phyloP scores from a whole-genome alignment of 2,329 filamentous ascomycete genomes.

The Penicillium brasilianum region DNA sequence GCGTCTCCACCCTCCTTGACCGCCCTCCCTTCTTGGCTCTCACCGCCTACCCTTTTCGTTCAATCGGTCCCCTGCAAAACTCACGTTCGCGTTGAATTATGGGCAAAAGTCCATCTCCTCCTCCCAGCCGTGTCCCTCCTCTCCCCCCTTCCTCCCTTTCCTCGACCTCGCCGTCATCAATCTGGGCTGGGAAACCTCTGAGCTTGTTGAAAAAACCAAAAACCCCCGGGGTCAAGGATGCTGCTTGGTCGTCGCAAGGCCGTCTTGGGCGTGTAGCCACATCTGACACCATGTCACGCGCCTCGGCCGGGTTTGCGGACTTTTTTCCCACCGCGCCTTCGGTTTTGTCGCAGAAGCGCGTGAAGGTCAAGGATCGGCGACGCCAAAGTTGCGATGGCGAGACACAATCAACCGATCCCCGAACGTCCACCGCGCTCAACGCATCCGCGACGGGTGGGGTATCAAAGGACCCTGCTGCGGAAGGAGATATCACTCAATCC shows the following conservation, averaged over 20 bases:
- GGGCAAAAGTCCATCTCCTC: background rate
- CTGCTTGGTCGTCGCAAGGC: slow-evolving; percentile 43
- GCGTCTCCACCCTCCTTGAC: slow-evolving; percentile 8
- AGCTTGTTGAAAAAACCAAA: slow-evolving; percentile 30
- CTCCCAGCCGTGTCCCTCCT: slow-evolving; percentile 3
- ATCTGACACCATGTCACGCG: slow-evolving; percentile 76
- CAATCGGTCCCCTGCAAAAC: slow-evolving; percentile 23
- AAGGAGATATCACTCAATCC: slow-evolving; percentile 24
- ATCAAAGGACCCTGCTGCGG: slow-evolving; percentile 18
- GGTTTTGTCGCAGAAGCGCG: slow-evolving; percentile 58
- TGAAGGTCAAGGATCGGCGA: slow-evolving; percentile 62
- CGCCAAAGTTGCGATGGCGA: slow-evolving; percentile 50
- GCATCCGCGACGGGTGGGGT: slow-evolving; percentile 22
- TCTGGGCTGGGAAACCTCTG: slow-evolving; percentile 18
- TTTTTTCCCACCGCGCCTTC: slow-evolving; percentile 82
- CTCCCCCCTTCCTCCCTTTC: background rate
- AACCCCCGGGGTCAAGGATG: slow-evolving; percentile 43
- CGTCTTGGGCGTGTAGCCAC: slow-evolving; percentile 49
- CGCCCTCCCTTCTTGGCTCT: background rate
- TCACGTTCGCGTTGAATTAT: slow-evolving; percentile 17
- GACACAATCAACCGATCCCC: slow-evolving; percentile 14
- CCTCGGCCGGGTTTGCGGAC: slow-evolving; percentile 79
- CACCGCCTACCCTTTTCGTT: slow-evolving; percentile 20
- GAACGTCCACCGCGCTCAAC: slow-evolving; percentile 14
- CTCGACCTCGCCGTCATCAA: slow-evolving; percentile 1